Base-by-base conservation (phyloP, 257 asterid species). In the Solanum infundibuliforme region DNA sequence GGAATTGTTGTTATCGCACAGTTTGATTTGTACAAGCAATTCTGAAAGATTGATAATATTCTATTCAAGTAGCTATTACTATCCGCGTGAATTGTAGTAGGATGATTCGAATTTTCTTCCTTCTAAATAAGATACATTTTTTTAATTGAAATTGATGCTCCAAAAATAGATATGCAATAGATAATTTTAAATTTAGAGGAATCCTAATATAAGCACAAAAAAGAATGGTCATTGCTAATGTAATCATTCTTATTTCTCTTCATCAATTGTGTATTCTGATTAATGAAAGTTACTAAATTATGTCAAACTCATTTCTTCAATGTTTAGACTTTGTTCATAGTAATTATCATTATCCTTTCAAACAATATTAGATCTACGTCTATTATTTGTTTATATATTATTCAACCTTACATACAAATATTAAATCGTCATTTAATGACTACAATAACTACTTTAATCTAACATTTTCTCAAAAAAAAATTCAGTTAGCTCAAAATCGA, bases 281-380 rank as follows among this genome's bases (percentile, higher is more conserved):
- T 29, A 68, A 66, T 5, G 1, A 68, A 29, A 69, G 3, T 66
- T 25, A 25, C 32, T 27, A 12, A 25, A 4, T n/a, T 65, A 5
- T 23, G 13, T 23, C 71, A 10, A n/a, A 62, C 6, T 21, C 29
- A 23, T 60, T 18, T 12, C 12, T 41, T 41, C 43, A 8, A 8
- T 39, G 43, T 65, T 65, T 66, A 66, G 20, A 12, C 27, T n/a
- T 12, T 2, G 2, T 27, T 5, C 4, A 12, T 66, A 35, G 38
- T 34, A 34, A 34, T 32, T 31, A 31, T 34, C 7, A 35, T 35
- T 32, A 8, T 7, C 39, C 6, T 13, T 29, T 7, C 5, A 0
- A 0, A 71, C 4, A 31, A 69, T 1, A 7, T 31, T 31, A 7
- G 7, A 13, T 52, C 1, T 1, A 2, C 0, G 11, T 69, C 23